Percentiles rank a stretch among this genome's conserved stretches.
Evolutionary conservation across 176 grass and related monocot species (phyloP).

Genomic region (Triticum monococcum): DNA sequence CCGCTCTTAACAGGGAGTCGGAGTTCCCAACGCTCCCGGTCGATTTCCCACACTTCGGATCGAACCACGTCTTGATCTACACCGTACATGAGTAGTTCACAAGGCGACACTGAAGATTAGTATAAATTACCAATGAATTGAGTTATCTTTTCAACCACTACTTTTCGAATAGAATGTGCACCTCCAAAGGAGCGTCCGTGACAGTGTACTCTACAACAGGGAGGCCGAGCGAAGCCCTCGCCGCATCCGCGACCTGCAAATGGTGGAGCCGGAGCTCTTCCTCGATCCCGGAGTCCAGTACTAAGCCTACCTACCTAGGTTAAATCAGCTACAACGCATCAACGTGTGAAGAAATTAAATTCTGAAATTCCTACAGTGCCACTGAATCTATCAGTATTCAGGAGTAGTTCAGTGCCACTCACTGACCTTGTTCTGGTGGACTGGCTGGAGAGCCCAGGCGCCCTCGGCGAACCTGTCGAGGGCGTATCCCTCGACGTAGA

Average conservation of each 20-base stretch:
- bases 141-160: neutral
- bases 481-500: conserved; percentile 89
- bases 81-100: neutral
- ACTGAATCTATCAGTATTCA: neutral
- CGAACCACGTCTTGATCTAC: conserved; percentile 85
- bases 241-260: conserved; percentile 85
- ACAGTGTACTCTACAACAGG: conserved; percentile 73
- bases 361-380: too few relatives aligned
- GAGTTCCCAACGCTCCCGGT: conserved; percentile 69
- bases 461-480: conserved; percentile 84
- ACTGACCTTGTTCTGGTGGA: conserved; percentile 86
- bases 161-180: neutral
- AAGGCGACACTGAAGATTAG: neutral
- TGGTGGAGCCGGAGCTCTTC: conserved; percentile 73
- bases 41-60: conserved; percentile 78
- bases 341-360: neutral
- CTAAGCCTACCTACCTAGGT: conserved; percentile 87
- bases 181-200: conserved; percentile 90
- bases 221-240: conserved; percentile 70
- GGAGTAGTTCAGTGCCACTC: neutral
- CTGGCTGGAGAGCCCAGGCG: conserved; percentile 75
- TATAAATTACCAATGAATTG: accelerated
- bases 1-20: conserved; percentile 77
- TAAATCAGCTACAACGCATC: conserved; percentile 2
- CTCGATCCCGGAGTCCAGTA: conserved; percentile 89